Conservation (phyloP, 495 filamentous ascomycete genomes). For the Penicillium desertorum region DNA sequence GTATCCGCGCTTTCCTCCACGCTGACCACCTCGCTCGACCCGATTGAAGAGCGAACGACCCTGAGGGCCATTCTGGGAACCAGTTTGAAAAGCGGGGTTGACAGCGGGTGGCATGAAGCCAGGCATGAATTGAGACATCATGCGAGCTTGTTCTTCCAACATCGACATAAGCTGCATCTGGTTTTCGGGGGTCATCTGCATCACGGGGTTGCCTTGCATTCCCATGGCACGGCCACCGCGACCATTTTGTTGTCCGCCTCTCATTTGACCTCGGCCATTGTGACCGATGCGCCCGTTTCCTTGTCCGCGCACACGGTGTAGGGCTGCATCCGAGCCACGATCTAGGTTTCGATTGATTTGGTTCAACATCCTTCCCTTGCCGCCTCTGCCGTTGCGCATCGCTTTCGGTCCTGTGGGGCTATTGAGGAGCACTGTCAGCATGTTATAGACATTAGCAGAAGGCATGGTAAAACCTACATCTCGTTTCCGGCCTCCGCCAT, state of each 20-base stretch:
- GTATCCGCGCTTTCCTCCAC: constrained; percentile 36
- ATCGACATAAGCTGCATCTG: constrained; percentile 81
- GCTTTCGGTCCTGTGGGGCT: constrained; percentile 95
- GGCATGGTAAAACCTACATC: constrained; percentile 62
- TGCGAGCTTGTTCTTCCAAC: constrained; percentile 83
- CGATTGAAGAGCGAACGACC: constrained; percentile 80
- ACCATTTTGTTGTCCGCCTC: constrained; percentile 57
- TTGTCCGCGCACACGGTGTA: constrained; percentile 78
- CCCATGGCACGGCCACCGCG: constrained; percentile 53
- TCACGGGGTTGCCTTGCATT: constrained; percentile 47
- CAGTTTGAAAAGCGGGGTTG: constrained; percentile 54
- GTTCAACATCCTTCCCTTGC: constrained; percentile 75
- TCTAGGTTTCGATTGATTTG: constrained; percentile 89
- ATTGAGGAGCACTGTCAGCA: constrained; percentile 22
- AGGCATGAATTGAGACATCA: constrained; percentile 71
- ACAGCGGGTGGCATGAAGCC: constrained; percentile 49
- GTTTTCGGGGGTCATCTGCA: constrained; percentile 63
- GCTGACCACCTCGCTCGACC: constrained; percentile 53
- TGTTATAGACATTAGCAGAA: neutral
- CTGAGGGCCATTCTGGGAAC: constrained; percentile 46
- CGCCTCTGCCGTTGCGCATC: constrained; percentile 74
- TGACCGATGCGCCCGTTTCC: constrained; percentile 75
- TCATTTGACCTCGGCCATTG: constrained; percentile 69
- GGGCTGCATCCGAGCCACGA: constrained; percentile 64
- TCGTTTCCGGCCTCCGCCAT: constrained; percentile 67